Conservation (phyloP, 2,329 filamentous ascomycete genomes). For the Blumeria graminis region DNA sequence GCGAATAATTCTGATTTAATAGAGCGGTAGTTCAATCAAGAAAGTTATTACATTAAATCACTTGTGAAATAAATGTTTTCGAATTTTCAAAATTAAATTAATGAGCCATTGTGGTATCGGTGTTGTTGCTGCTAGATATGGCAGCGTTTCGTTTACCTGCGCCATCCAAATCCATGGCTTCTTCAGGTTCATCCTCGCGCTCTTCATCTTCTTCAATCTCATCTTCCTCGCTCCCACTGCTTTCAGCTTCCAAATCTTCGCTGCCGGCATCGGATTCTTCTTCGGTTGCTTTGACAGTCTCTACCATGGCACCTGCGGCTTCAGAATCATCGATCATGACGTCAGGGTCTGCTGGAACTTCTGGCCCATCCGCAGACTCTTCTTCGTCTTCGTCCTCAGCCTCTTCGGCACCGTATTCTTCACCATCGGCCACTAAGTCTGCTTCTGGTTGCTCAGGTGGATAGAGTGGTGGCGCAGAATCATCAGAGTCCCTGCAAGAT, state of each 20-base stretch:
- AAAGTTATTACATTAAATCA: too few species aligned
- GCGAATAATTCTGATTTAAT: too few species aligned
- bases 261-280: slow-evolving; percentile 53
- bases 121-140: background rate
- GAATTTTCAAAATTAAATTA: background rate
- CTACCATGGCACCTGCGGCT: slow-evolving; percentile 46
- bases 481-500: slow-evolving; percentile 68
- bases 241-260: slow-evolving; percentile 59
- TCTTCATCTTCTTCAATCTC: slow-evolving; percentile 26
- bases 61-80: too few species aligned
- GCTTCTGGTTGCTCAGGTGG: slow-evolving; percentile 95
- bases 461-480: slow-evolving; percentile 83
- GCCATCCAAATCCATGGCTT: slow-evolving; percentile 27
- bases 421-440: slow-evolving; percentile 64
- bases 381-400: slow-evolving; percentile 48
- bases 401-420: slow-evolving; percentile 79
- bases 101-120: background rate
- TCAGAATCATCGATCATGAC: slow-evolving; percentile 40
- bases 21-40: too few species aligned
- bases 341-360: slow-evolving; percentile 21
- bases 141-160: slow-evolving; percentile 12
- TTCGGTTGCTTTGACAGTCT: slow-evolving; percentile 20
- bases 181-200: slow-evolving; percentile 16
- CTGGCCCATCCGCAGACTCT: slow-evolving; percentile 28
- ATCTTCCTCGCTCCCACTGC: slow-evolving; percentile 37